Base-by-base conservation (phyloP, 108 stramenopile genomes). In the Ochromonas danica region DNA sequence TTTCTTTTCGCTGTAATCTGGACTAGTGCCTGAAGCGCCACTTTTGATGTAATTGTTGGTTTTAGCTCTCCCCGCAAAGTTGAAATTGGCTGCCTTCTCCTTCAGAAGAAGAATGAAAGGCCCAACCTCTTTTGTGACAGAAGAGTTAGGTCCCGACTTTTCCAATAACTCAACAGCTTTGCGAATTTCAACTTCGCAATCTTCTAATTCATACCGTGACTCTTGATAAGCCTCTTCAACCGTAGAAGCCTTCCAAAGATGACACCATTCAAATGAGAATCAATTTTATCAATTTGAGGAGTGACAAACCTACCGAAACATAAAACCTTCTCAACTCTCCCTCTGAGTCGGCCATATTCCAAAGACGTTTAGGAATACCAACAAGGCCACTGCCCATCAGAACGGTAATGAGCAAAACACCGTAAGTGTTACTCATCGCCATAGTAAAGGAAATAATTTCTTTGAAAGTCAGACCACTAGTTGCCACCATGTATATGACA, bases 361-460 rank as follows among this genome's bases (percentile, higher is more conserved):
- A 92, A 39, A 90, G 83, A 42, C 71, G 71, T 41, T 90, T 86
- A n/a, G 93, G 93, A 36, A 93, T 72, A 62, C 84, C 89, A 2
- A 93, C 90, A 57, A 93, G 75, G 22, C 93, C 93, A 65, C 91
- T 90, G 1, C 93, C 93, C 78, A 93, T 71, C 14, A 92, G 79
- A 17, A 92, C 74, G 42, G 88, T 84, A 6, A 92, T 89, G 70
- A 93, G 79, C 62, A 93, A 78, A 41, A 93, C 84, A 31, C 93
- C 93, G 77, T 93, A 93, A 0, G 93, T 93, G 79, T 93, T 93
- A 17, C 90, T 89, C 79, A 89, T 42, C 0, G 91, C 91, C 91
- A 93, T 93, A 38, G 51, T 75, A 25, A 75, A 75, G 45, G 45
- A 17, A 6, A 75, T 36, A 36, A 75, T 27, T 31, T 75, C 14